Percentiles rank a stretch among this genome's conserved stretches.
Evolutionary conservation across 345 rosid species (phyloP).

Genomic region (Isatis tinctoria): DNA sequence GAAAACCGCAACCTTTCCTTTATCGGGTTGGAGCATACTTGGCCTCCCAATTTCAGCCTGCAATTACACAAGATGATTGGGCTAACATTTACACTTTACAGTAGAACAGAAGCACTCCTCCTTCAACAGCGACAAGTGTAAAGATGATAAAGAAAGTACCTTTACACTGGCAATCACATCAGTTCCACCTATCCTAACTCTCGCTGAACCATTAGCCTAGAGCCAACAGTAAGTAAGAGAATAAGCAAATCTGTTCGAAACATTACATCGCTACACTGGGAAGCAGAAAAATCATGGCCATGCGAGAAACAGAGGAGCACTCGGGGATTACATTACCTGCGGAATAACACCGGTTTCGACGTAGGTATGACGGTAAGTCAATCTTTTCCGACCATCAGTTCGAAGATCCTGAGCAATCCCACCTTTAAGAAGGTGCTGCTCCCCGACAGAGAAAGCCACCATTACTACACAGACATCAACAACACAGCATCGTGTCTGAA

Average conservation of each 20-base stretch:
- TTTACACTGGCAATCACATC: constrained; percentile 95
- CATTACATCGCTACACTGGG: background rate
- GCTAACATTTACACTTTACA: background rate
- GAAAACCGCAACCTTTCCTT: constrained; percentile 70
- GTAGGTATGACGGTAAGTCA: constrained; percentile 56
- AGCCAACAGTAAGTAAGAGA: constrained; percentile 3
- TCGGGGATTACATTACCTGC: constrained; percentile 44
- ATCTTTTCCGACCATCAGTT: constrained; percentile 69
- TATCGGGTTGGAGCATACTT: constrained; percentile 62
- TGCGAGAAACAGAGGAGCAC: background rate
- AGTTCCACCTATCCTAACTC: constrained; percentile 70
- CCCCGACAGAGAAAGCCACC: constrained; percentile 81
- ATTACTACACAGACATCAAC: constrained; percentile 29
- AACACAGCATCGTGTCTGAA: background rate
- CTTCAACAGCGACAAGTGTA: background rate
- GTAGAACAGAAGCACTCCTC: background rate
- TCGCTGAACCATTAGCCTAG: constrained; percentile 92
- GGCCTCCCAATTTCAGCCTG: constrained; percentile 96
- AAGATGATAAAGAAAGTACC: constrained; percentile 39
- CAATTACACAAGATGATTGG: constrained; percentile 10
- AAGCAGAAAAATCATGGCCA: background rate
- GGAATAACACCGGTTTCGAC: constrained; percentile 87
- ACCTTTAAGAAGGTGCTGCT: constrained; percentile 65
- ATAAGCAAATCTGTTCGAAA: background rate
- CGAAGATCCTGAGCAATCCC: constrained; percentile 86